Evolutionary conservation across 768 basidiomycete species (phyloP).

Genomic region (Calocera viscosa): DNA sequence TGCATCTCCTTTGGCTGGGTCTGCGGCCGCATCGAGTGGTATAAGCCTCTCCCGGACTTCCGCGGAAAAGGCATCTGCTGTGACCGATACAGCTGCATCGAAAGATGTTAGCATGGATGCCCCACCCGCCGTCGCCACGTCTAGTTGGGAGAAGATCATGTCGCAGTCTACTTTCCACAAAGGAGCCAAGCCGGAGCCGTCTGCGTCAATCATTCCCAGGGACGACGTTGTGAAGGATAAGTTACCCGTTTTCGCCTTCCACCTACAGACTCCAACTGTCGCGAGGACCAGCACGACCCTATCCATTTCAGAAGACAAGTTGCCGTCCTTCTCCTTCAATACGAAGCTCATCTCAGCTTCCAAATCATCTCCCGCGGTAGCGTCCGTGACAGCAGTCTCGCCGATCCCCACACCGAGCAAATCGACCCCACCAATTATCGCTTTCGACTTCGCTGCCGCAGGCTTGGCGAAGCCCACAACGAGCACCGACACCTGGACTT

Average conservation of each 20-base stretch:
- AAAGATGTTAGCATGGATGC: background rate
- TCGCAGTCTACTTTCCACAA: background rate
- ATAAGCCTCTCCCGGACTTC: background rate
- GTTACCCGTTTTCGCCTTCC: background rate
- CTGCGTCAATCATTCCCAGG: background rate
- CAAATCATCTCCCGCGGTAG: background rate
- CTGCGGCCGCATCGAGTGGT: background rate
- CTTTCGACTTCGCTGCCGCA: background rate
- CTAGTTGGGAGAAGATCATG: background rate
- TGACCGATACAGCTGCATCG: background rate
- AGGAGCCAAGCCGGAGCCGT: background rate
- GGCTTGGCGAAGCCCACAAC: background rate
- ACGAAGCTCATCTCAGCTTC: background rate
- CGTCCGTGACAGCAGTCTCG: background rate
- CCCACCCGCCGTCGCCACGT: background rate
- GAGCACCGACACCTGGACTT: slow-evolving; percentile 13
- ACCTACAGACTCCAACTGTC: background rate
- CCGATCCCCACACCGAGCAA: background rate
- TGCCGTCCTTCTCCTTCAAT: background rate
- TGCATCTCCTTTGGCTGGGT: background rate
- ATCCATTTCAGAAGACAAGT: background rate
- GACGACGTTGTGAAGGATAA: background rate
- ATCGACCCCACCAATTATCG: background rate
- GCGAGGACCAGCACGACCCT: background rate
- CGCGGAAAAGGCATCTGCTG: background rate